Base-by-base conservation (phyloP, 2,329 filamentous ascomycete species). In the Exophiala sideris region DNA sequence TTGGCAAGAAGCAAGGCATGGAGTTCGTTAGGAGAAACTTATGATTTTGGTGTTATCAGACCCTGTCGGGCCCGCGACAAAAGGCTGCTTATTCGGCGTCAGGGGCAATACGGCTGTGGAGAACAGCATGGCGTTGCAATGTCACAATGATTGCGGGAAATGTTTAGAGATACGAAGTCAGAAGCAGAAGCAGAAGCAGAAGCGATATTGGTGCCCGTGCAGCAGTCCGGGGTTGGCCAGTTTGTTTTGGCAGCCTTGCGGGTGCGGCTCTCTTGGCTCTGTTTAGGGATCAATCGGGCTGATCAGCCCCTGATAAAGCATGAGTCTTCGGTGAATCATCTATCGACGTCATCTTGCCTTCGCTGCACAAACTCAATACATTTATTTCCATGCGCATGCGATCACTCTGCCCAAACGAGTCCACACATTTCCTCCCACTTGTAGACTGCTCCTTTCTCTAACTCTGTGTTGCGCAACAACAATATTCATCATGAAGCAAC, bases 1-100 rank as follows among this genome's bases (percentile, higher is more conserved):
- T 96, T 71, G 92, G 91, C 70, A 95, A 94, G 79, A 86, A 87
- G 66, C 92, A 95, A 74, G 75, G 96, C 68, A 88, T 89, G 41
- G 91, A 96, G 75, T 87, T 91, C 81, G 79, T 96, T 79, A 84
- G 92, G 70, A 89, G 95, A 45, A 65, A 65, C 54, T 52, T 65
- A 53, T 65, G 46, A 58, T 48, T 42, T 29, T 5, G 24, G 24
- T 29, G 24, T 29, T 8, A 29, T 29, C 24, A 29, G 24, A 29
- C 24, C 7, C 24, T 2, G 24, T 8, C 7, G 24, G 24, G 24
- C 24, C 24, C 24, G 24, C 24, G 24, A 8, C 5, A 29, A 29
- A 3, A 29, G 24, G 24, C 21, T 20, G 9, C 16, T 41, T 46
- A 39, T 49, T 35, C 29, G 40, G 18, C 24, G n/a, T 45, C 32